These are phyloP conservation scores for Beta lomatogona DNA, from an alignment of 179 eudicot genomes.

Conservation along the genomic window DNA sequence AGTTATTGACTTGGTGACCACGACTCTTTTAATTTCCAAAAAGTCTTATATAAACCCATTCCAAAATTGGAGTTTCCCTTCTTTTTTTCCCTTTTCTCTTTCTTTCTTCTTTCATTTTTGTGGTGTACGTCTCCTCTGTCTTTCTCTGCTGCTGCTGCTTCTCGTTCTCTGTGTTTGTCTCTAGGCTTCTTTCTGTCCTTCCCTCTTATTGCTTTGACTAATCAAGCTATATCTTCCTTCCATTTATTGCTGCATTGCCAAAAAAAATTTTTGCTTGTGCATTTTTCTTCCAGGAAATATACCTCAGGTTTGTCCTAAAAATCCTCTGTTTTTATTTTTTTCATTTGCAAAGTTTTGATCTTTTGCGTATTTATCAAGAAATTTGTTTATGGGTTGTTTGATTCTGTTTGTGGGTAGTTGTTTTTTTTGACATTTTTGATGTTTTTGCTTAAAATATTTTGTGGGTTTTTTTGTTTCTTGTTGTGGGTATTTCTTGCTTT, in stretches of 20 bases:
- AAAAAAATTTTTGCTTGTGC: not conserved
- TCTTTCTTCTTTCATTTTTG: slow-evolving; percentile 4
- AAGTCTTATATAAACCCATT: slow-evolving; percentile 35
- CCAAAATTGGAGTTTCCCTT: slow-evolving; percentile 5
- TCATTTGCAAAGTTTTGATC: not conserved
- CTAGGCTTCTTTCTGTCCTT: slow-evolving; percentile 28
- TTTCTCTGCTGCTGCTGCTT: slow-evolving; percentile 10
- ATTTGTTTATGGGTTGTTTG: slow-evolving; percentile 11
- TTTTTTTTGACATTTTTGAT: not conserved
- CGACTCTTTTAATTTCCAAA: slow-evolving; percentile 22
- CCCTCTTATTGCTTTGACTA: slow-evolving; percentile 7
- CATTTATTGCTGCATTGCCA: slow-evolving; percentile 29
- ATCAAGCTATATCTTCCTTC: not conserved
- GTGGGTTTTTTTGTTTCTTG: slow-evolving; percentile 2
- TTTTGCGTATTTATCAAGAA: not conserved
- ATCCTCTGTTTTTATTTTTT: not conserved
- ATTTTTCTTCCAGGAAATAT: slow-evolving; percentile 4
- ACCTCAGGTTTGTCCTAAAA: slow-evolving; percentile 27
- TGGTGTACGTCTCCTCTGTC: slow-evolving; percentile 23
- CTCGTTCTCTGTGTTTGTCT: slow-evolving; percentile 33
- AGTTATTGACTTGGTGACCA: slow-evolving; percentile 39
- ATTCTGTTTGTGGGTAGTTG: slow-evolving; percentile 2
- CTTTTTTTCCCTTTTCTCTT: slow-evolving; percentile 13
- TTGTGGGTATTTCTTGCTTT: not conserved
- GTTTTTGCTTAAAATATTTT: not conserved